Conservation (phyloP, 2,329 filamentous ascomycete genomes). For the Lasiodiplodia gonubiensis region DNA sequence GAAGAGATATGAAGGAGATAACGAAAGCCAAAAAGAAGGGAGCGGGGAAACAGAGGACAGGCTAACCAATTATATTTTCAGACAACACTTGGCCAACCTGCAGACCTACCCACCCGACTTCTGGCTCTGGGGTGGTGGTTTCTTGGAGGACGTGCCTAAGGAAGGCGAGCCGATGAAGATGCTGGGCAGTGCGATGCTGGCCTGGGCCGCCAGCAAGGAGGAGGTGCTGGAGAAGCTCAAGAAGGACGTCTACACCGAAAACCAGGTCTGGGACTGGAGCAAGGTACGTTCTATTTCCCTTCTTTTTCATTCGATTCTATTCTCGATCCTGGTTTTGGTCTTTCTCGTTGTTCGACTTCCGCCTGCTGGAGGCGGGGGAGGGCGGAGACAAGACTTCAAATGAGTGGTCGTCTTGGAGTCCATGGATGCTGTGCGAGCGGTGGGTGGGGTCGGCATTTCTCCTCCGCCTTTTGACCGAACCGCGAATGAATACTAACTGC, state of each 20-base stretch:
- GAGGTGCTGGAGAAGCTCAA: conserved; percentile 70
- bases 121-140: conserved; percentile 70
- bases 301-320: neutral
- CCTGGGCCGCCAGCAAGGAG: conserved; percentile 69
- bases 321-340: neutral
- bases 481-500: neutral
- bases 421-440: too few relatives aligned
- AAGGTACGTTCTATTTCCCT: conserved; percentile 41
- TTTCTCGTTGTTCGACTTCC: neutral
- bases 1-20: too few relatives aligned
- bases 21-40: neutral
- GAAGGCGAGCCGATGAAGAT: conserved; percentile 71
- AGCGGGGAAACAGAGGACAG: neutral
- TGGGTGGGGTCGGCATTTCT: neutral
- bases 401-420: too few relatives aligned
- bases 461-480: neutral
- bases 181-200: conserved; percentile 74
- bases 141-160: conserved; percentile 69
- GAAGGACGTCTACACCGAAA: conserved; percentile 73
- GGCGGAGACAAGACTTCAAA: too few relatives aligned
- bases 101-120: conserved; percentile 60
- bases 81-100: conserved; percentile 64
- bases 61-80: conserved; percentile 26
- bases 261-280: conserved; percentile 76
- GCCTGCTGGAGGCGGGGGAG: too few relatives aligned